These are phyloP conservation scores for Verticillium tricorpus DNA, from an alignment of 2,329 filamentous ascomycete genomes.

Conservation along the genomic window DNA sequence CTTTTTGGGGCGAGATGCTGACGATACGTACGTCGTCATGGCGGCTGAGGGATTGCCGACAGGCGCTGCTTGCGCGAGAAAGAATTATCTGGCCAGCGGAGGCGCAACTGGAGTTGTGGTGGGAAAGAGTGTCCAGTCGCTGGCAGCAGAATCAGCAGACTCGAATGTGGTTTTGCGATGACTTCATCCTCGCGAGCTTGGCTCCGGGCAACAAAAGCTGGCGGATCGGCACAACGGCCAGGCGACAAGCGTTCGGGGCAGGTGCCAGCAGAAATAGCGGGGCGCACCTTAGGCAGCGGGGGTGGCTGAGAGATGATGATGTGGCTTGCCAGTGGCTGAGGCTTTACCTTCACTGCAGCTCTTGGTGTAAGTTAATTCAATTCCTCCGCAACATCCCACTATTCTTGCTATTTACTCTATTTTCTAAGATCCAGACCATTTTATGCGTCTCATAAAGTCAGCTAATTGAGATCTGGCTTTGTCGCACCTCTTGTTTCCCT, in stretches of 20 bases:
- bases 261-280: neutral
- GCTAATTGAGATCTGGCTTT: neutral
- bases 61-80: neutral
- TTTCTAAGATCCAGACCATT: too few relatives aligned
- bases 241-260: neutral
- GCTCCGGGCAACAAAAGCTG: neutral
- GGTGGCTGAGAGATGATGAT: neutral
- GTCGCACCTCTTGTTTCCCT: neutral
- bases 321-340: neutral
- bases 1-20: neutral
- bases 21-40: conserved; percentile 22
- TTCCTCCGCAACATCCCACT: too few relatives aligned
- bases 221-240: neutral
- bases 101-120: neutral
- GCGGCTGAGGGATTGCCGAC: neutral
- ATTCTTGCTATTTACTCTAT: too few relatives aligned
- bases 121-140: neutral
- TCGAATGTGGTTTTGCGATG: neutral
- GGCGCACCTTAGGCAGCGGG: neutral
- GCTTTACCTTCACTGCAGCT: neutral
- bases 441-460: too few relatives aligned
- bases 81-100: neutral
- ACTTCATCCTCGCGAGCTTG: neutral
- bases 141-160: neutral
- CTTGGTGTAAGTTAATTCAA: too few relatives aligned